phyloP scores from a whole-genome alignment of 441 rosid genomes.

The Pelargonium myrrhifolium region DNA sequence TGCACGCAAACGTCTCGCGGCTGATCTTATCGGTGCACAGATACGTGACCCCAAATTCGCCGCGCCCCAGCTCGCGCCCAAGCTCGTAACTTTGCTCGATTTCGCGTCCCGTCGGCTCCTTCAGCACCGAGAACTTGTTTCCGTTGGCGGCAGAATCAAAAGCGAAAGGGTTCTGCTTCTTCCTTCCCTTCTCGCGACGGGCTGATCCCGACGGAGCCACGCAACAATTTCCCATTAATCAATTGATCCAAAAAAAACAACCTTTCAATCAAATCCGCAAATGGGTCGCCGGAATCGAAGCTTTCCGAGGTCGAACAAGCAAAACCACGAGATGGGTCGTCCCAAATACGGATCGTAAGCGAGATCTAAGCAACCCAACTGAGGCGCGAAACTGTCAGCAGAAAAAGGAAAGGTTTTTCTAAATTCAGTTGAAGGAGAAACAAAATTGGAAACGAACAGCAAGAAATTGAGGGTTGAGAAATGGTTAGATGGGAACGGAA shows the following conservation, averaged over 20 bases:
- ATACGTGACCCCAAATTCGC: conserved; percentile 63
- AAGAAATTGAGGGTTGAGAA: neutral
- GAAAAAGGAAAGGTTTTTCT: no score
- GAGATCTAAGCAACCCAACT: neutral
- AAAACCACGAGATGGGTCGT: neutral
- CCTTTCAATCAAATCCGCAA: neutral
- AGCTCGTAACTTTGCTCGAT: conserved; percentile 44
- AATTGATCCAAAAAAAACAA: no score
- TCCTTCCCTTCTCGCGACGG: conserved; percentile 32
- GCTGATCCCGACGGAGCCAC: conserved; percentile 24
- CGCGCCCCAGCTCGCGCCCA: conserved; percentile 64
- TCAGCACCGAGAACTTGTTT: conserved; percentile 40
- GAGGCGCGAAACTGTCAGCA: no score
- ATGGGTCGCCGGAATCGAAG: neutral
- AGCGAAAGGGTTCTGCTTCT: conserved; percentile 67
- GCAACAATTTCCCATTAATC: conserved; percentile 75
- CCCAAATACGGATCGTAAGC: neutral
- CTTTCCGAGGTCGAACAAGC: neutral
- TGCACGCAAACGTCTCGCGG: conserved; percentile 48
- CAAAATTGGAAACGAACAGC: neutral
- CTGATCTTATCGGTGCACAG: conserved; percentile 49
- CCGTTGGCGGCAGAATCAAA: conserved; percentile 26
- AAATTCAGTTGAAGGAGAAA: neutral
- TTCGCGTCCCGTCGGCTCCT: conserved; percentile 52
- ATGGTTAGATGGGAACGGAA: neutral